Percentiles rank a stretch among this genome's conserved stretches.
Conservation (phyloP, 805 yeast species). For the Lachancea thermotolerans region DNA sequence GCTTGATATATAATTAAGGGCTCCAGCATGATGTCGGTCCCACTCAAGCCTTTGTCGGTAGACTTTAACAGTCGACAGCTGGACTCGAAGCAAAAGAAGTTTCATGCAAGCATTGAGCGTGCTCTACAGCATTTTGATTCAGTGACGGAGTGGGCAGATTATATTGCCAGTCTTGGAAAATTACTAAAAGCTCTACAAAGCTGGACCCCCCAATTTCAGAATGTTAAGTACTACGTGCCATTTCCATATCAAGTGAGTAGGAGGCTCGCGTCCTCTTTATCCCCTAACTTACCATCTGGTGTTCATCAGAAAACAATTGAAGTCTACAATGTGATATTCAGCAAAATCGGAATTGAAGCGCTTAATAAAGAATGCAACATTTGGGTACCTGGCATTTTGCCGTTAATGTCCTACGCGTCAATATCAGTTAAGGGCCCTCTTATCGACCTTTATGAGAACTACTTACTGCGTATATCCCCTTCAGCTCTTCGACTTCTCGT, state of each 20-base stretch:
- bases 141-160: conserved; percentile 96
- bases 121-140: conserved; percentile 71
- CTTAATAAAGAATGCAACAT: conserved; percentile 51
- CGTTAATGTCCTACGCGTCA: conserved; percentile 81
- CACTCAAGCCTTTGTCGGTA: conserved; percentile 28
- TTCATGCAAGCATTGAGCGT: conserved; percentile 58
- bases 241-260: conserved; percentile 58
- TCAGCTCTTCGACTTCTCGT: conserved; percentile 45
- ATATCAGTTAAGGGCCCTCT: conserved; percentile 80
- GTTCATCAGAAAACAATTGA: conserved; percentile 87
- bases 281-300: conserved; percentile 84
- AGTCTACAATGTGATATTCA: conserved; percentile 66
- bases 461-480: conserved; percentile 48
- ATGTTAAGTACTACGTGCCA: conserved; percentile 55
- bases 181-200: conserved; percentile 64
- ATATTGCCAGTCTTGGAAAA: conserved; percentile 79
- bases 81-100: conserved; percentile 62
- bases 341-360: conserved; percentile 48
- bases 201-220: conserved; percentile 34
- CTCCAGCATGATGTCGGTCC: conserved; percentile 25
- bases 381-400: conserved; percentile 93
- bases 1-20: no score
- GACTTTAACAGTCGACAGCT: conserved; percentile 30
- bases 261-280: conserved; percentile 69
- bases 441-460: conserved; percentile 51